A percentile compares a stretch with the other conserved stretches of the same genome.
These are phyloP conservation scores for Diaporthe capsici DNA, from an alignment of 2,329 filamentous ascomycete genomes.

Conservation along the genomic window DNA sequence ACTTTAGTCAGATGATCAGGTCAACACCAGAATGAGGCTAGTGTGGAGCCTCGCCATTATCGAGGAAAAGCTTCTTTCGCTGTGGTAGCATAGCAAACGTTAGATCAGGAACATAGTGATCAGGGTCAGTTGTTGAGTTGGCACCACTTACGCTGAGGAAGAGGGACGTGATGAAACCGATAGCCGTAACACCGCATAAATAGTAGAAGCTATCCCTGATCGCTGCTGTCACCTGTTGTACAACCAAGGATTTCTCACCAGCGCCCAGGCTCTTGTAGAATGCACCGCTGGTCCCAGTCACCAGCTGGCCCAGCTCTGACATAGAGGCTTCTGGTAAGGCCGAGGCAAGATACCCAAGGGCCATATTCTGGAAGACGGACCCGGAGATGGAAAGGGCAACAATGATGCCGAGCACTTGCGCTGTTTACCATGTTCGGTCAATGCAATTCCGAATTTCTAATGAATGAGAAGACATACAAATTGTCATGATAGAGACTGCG, in stretches of 20 bases:
- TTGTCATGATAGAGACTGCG: slow-evolving; percentile 40
- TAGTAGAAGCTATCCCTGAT: slow-evolving; percentile 40
- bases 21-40: background rate
- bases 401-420: slow-evolving; percentile 39
- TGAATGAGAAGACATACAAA: slow-evolving; percentile 9
- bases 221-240: slow-evolving; percentile 36
- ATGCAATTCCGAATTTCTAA: accelerated
- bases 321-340: slow-evolving; percentile 18
- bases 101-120: background rate
- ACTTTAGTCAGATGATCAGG: too few relatives aligned
- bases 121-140: background rate
- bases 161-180: slow-evolving; percentile 40
- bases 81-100: background rate
- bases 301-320: slow-evolving; percentile 22
- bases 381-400: slow-evolving; percentile 36
- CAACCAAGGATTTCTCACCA: slow-evolving; percentile 21
- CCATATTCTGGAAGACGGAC: slow-evolving; percentile 40
- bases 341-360: slow-evolving; percentile 30
- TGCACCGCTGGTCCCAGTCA: slow-evolving; percentile 35
- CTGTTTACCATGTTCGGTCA: slow-evolving; percentile 7
- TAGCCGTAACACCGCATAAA: slow-evolving; percentile 31
- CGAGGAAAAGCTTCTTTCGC: background rate
- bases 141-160: slow-evolving; percentile 37
- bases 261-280: slow-evolving; percentile 36
- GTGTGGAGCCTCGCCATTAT: background rate